Base-by-base conservation (phyloP, 345 rosid genomes). In the Aethionema arabicum region DNA sequence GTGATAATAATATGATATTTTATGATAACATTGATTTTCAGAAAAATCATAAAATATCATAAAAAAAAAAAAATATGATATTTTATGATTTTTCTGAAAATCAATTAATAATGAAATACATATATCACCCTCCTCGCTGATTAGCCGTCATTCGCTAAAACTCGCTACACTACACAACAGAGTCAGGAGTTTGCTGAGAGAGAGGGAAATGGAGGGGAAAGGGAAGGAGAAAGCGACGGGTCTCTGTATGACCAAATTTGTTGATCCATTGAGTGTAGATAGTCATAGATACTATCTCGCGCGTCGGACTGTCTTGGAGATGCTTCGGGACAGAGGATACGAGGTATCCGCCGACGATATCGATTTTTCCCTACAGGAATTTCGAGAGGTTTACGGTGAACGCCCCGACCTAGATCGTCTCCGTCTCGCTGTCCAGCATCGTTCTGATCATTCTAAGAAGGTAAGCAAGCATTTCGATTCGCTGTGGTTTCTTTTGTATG, bases 321-420 rank as follows among this genome's bases (percentile, higher is more conserved):
- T 91, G 96, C 77, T 91, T 32, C 74, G 64, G 36, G 98, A 91
- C 62, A 77, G 98, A 70, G 98, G 96, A 50, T 91, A 80, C 46
- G 72, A 76, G 13, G 81, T 83, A 10, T 71, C 92, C 56, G 5
- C 8, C 68, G 73, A 88, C n/a, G 96, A 88, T 43, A 78, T 83
- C 58, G 63, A 73, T 44, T 79, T 80, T 47, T 77, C 98, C n/a
- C 81, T 91, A 11, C 68, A 79, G 4, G 82, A 83, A 8, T 91
- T 88, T 72, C 84, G 90, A 21, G 68, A 76, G 29, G 64, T 74
- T 60, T 53, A 83, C 67, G 86, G 83, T 56, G 79, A 72, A 11
- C 70, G 8, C 37, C 91, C 86, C 0, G 96, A 88, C 53, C 59
- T 72, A 6, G 88, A 86, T 21, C 81, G 86, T 62, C 90, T 91